Evolutionary conservation across 768 basidiomycete genomes (phyloP).

Genomic region (Termitomyces sp.): DNA sequence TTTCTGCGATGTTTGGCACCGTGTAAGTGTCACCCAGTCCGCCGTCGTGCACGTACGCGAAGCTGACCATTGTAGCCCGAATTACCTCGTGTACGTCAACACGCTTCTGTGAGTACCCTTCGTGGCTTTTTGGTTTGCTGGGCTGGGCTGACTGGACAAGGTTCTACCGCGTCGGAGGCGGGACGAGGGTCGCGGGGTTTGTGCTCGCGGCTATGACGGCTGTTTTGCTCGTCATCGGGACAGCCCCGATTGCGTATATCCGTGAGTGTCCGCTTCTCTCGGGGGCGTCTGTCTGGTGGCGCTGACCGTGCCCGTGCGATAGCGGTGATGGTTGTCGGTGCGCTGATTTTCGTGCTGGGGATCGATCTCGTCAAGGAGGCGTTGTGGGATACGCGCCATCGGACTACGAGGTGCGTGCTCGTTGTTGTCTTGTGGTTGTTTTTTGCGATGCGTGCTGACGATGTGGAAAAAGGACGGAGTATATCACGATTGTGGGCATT

Average conservation of each 20-base stretch:
- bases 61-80: conserved; percentile 42
- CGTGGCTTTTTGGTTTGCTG: background rate
- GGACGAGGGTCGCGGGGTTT: conserved; percentile 76
- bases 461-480: conserved; percentile 44
- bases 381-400: conserved; percentile 89
- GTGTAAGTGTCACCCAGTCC: too few species aligned
- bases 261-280: conserved; percentile 44
- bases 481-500: conserved; percentile 79
- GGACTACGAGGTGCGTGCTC: conserved; percentile 72
- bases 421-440: too few species aligned
- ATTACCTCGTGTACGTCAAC: conserved; percentile 87
- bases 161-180: conserved; percentile 93
- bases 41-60: too few species aligned
- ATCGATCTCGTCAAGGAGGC: conserved; percentile 95
- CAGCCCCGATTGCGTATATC: conserved; percentile 86
- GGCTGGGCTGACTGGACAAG: too few species aligned
- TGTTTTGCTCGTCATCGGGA: conserved; percentile 73
- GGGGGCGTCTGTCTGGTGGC: too few species aligned
- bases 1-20: conserved; percentile 74
- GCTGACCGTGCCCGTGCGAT: background rate
- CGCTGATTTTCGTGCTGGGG: conserved; percentile 91
- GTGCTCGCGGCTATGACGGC: conserved; percentile 75
- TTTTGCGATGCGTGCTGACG: conserved; percentile 10
- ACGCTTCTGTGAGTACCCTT: conserved; percentile 52
- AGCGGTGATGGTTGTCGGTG: conserved; percentile 90